These are phyloP conservation scores for Lathyrus aphaca DNA, from an alignment of 306 rosid genomes.

Conservation along the genomic window DNA sequence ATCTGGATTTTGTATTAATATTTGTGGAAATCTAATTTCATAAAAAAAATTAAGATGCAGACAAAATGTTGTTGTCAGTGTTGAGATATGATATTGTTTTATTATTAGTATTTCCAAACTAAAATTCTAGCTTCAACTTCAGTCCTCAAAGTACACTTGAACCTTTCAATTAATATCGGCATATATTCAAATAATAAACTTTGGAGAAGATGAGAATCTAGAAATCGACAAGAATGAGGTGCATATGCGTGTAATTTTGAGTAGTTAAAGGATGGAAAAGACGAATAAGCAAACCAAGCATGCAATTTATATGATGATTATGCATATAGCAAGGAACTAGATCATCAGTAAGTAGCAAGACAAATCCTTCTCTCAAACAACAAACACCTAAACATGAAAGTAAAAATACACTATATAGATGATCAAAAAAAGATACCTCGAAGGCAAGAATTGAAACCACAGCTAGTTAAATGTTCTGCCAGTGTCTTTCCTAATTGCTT, in stretches of 20 bases:
- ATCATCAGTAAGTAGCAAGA: conserved; percentile 14
- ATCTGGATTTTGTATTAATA: too few species aligned
- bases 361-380: conserved; percentile 16
- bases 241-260: not conserved
- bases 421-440: conserved; percentile 63
- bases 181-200: conserved; percentile 17
- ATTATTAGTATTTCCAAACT: conserved; percentile 2
- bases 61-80: too few species aligned
- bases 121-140: conserved; percentile 34
- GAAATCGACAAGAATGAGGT: conserved; percentile 25
- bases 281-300: conserved; percentile 30
- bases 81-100: too few species aligned
- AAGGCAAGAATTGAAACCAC: conserved; percentile 82
- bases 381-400: not conserved
- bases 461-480: conserved; percentile 82
- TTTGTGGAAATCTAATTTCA: too few species aligned
- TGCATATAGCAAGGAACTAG: conserved; percentile 4
- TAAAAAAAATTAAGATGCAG: too few species aligned
- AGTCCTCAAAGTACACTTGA: conserved; percentile 24
- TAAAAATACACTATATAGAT: not conserved
- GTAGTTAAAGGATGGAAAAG: conserved; percentile 25
- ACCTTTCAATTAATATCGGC: conserved; percentile 23
- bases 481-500: conserved; percentile 85
- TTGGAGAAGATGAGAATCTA: conserved; percentile 17
- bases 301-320: conserved; percentile 25